phyloP scores from a whole-genome alignment of 2,329 filamentous ascomycete genomes.

The Pseudogymnoascus sp. region DNA sequence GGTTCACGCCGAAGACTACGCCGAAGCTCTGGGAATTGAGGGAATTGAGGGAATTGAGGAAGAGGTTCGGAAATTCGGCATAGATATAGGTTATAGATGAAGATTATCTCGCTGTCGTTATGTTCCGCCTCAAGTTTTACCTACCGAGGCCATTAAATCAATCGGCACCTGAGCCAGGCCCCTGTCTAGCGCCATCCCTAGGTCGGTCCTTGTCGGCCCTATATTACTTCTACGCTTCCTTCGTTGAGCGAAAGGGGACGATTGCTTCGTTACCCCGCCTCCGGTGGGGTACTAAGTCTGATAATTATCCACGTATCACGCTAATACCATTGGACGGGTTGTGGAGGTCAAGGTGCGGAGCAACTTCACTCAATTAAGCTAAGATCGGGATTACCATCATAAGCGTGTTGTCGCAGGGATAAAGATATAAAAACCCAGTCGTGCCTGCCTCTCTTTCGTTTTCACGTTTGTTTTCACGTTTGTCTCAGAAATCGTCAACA shows the following conservation, averaged over 20 bases:
- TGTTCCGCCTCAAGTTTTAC: not conserved
- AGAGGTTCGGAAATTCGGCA: not conserved
- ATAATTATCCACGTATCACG: not conserved
- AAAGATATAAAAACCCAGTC: slow-evolving; percentile 29
- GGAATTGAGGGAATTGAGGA: not conserved
- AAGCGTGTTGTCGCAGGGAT: slow-evolving; percentile 24
- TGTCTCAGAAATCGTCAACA: slow-evolving; percentile 21
- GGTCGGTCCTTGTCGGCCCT: not conserved
- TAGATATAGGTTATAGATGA: not conserved
- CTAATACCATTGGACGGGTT: not conserved
- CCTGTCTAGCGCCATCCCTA: not conserved
- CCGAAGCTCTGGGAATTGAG: not conserved
- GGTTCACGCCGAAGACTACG: not conserved
- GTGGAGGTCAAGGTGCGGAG: slow-evolving; percentile 23
- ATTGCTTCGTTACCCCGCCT: not conserved
- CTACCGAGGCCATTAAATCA: not conserved
- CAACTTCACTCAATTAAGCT: slow-evolving; percentile 19
- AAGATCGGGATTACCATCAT: slow-evolving; percentile 19
- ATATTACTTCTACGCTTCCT: not conserved
- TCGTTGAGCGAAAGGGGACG: not conserved
- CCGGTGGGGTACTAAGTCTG: not conserved
- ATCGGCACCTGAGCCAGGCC: not conserved
- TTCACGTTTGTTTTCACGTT: slow-evolving; percentile 26
- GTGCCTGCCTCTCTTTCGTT: slow-evolving; percentile 25
- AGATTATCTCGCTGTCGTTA: not conserved